A percentile compares a stretch with the other conserved stretches of the same genome.
Evolutionary conservation across 345 rosid species (phyloP).

Genomic region (Hibiscus mutabilis): DNA sequence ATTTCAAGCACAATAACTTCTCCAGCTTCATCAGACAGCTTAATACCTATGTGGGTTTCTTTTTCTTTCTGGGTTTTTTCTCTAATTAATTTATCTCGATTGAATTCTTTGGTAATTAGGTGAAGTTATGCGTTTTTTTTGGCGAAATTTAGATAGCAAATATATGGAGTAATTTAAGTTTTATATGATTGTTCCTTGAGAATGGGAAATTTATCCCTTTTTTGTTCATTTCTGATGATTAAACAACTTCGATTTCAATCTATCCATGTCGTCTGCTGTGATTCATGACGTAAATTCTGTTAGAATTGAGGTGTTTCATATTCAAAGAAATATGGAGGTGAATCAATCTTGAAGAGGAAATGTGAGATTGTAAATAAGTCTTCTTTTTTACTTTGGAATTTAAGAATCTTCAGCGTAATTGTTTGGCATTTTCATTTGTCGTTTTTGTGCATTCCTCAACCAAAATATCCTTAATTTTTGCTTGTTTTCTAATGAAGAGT

Average conservation of each 20-base stretch:
- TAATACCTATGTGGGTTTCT: slow-evolving; percentile 55
- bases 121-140: not conserved
- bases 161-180: not conserved
- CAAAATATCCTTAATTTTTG: not conserved
- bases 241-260: not conserved
- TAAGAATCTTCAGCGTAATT: not conserved
- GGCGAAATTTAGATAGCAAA: not conserved
- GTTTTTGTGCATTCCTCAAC: not conserved
- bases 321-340: not conserved
- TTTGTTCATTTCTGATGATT: not conserved
- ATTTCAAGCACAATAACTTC: slow-evolving; percentile 93
- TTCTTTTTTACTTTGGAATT: not conserved
- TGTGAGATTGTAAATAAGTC: not conserved
- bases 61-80: not conserved
- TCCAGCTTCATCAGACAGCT: slow-evolving; percentile 82
- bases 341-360: not conserved
- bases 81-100: not conserved
- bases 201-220: not conserved
- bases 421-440: not conserved
- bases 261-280: not conserved
- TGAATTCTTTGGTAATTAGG: not conserved
- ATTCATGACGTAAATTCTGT: not conserved
- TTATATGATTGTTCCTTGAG: not conserved
- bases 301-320: not conserved
- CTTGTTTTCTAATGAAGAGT: not conserved